Conservation (phyloP, 2,329 filamentous ascomycete species). For the Plectosphaerella sp. region DNA sequence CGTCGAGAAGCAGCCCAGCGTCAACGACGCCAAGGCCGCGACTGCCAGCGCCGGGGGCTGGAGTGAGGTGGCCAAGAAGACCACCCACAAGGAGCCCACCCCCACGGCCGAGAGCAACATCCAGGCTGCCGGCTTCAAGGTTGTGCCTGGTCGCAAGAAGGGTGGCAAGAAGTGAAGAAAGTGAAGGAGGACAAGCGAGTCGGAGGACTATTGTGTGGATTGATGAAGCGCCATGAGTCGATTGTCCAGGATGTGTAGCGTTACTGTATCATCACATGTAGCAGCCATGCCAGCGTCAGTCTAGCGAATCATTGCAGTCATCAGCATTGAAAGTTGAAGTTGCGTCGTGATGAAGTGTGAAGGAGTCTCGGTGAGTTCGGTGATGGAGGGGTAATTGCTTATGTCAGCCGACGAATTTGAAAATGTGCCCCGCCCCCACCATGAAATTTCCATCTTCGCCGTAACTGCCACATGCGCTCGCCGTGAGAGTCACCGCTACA, state of each 20-base stretch:
- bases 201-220: not conserved
- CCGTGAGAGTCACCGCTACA: too few species aligned
- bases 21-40: constrained; percentile 31
- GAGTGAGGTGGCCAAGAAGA: constrained; percentile 98
- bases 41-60: constrained; percentile 56
- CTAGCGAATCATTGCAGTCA: not conserved
- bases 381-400: constrained; percentile 7
- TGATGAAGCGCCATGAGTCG: not conserved
- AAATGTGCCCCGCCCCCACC: constrained; percentile 15
- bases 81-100: constrained; percentile 46
- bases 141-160: constrained; percentile 91
- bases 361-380: not conserved
- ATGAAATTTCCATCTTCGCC: constrained; percentile 11
- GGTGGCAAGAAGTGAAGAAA: constrained; percentile 58
- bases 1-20: constrained; percentile 66
- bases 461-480: too few species aligned
- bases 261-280: not conserved
- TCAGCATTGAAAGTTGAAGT: not conserved
- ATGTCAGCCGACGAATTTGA: constrained; percentile 9
- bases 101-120: constrained; percentile 29
- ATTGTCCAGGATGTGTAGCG: not conserved
- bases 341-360: not conserved
- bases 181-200: constrained; percentile 22
- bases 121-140: constrained; percentile 72
- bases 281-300: not conserved